These are phyloP conservation scores for Linnemannia exigua DNA, from an alignment of 192 early-diverging fungal genomes.

Conservation along the genomic window DNA sequence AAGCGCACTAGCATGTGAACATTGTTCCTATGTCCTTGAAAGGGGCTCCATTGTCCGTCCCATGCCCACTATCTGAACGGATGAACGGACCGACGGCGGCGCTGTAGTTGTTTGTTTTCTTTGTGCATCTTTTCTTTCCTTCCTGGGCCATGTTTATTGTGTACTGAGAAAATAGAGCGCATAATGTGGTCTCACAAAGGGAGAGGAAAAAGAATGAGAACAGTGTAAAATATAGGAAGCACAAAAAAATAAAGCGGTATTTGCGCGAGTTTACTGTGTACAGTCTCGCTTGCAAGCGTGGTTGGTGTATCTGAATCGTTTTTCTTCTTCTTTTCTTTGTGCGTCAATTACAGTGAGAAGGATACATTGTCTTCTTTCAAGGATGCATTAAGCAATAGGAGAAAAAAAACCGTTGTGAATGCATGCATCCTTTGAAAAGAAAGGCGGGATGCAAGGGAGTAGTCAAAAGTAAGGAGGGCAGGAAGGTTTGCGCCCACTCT, in stretches of 20 bases:
- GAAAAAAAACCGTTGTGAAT: not conserved
- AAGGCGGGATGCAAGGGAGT: not conserved
- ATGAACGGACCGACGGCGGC: not conserved
- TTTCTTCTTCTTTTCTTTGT: not conserved
- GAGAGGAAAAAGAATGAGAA: not conserved
- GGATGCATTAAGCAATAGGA: not conserved
- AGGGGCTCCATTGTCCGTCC: not conserved
- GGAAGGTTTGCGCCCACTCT: constrained; percentile 3
- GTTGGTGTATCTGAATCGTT: not conserved
- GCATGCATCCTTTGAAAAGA: not conserved
- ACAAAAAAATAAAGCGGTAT: constrained; percentile 4
- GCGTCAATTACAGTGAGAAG: not conserved
- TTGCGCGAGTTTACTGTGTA: not conserved
- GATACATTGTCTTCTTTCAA: not conserved
- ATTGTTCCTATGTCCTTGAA: not conserved
- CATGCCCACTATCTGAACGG: not conserved
- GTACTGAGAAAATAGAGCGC: not conserved
- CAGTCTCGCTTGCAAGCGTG: not conserved
- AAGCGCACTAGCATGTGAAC: constrained; percentile 4
- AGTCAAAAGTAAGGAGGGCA: not conserved
- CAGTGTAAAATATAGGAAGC: not conserved
- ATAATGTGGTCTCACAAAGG: constrained; percentile 1
- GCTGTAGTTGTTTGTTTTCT: not conserved
- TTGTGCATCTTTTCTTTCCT: not conserved
- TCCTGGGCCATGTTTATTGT: not conserved